A percentile compares a stretch with the other conserved stretches of the same genome.
phyloP scores from a whole-genome alignment of 495 filamentous ascomycete genomes.

The Penicillium angulare region DNA sequence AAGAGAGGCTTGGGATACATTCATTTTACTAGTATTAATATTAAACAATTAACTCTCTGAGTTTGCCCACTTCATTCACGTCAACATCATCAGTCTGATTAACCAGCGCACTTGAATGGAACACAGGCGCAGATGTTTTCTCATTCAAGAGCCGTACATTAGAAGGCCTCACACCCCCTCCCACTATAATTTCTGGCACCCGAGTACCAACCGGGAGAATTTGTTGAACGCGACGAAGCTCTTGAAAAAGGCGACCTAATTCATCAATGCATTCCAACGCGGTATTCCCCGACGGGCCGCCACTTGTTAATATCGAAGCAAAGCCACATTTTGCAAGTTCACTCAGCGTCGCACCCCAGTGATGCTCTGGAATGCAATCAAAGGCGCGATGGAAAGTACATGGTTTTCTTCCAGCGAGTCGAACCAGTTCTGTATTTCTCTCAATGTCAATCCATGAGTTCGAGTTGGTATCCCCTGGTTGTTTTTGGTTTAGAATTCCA shows the following conservation, averaged over 20 bases:
- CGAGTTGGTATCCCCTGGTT: background rate
- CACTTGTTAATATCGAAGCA: slow-evolving; percentile 45
- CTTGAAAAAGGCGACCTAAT: slow-evolving; percentile 8
- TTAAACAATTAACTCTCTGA: too few relatives aligned
- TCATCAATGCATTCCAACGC: slow-evolving; percentile 18
- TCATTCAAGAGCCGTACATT: slow-evolving; percentile 35
- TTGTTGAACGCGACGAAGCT: background rate
- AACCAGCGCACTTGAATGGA: too few relatives aligned
- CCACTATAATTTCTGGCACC: slow-evolving; percentile 28
- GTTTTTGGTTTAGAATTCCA: slow-evolving; percentile 32
- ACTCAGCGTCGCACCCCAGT: slow-evolving; percentile 27
- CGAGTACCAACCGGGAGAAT: background rate
- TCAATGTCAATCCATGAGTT: slow-evolving; percentile 30
- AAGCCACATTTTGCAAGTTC: slow-evolving; percentile 44
- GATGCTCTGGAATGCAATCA: slow-evolving; percentile 34
- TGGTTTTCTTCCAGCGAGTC: slow-evolving; percentile 34
- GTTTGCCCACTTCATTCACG: too few relatives aligned
- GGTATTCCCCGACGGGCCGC: slow-evolving; percentile 29
- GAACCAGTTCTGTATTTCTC: slow-evolving; percentile 38
- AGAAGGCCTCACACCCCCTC: slow-evolving; percentile 39
- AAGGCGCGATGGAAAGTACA: slow-evolving; percentile 58
- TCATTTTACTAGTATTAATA: too few relatives aligned
- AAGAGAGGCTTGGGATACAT: too few relatives aligned
- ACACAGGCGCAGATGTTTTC: too few relatives aligned
- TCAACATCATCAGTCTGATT: too few relatives aligned